phyloP scores from a whole-genome alignment of 2,329 filamentous ascomycete species.

The Aspergillus pseudoglaucus region DNA sequence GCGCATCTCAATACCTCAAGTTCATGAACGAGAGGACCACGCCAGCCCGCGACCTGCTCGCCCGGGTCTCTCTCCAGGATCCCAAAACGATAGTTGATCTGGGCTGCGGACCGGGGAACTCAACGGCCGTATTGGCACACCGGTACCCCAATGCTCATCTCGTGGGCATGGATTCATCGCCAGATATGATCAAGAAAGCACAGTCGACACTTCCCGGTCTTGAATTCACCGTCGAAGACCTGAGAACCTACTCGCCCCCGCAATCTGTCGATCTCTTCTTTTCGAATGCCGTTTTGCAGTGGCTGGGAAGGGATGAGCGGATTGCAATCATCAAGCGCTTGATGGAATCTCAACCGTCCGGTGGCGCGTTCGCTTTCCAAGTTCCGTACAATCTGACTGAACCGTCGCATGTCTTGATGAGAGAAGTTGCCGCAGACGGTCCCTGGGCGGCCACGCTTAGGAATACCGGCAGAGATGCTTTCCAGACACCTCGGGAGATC shows the following conservation, averaged over 20 bases:
- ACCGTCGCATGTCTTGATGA: constrained; percentile 48
- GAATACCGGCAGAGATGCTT: constrained; percentile 38
- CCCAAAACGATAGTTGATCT: constrained; percentile 49
- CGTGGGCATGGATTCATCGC: constrained; percentile 49
- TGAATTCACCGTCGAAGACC: constrained; percentile 43
- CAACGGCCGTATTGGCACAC: constrained; percentile 43
- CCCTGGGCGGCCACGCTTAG: constrained; percentile 35
- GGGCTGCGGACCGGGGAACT: constrained; percentile 57
- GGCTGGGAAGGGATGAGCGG: constrained; percentile 42
- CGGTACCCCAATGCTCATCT: constrained; percentile 45
- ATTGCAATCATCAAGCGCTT: constrained; percentile 42
- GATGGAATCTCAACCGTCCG: constrained; percentile 34
- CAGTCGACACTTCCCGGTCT: constrained; percentile 33
- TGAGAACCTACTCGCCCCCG: constrained; percentile 35
- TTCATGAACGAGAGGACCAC: constrained; percentile 50
- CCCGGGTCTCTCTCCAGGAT: constrained; percentile 37
- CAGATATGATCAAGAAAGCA: constrained; percentile 51
- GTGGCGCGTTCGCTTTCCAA: constrained; percentile 51
- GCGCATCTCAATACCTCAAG: constrained; percentile 52
- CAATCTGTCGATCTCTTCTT: constrained; percentile 43
- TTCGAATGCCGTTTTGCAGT: constrained; percentile 55
- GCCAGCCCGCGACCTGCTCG: constrained; percentile 48
- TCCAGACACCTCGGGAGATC: constrained; percentile 43
- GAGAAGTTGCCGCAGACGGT: constrained; percentile 32
- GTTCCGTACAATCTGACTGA: constrained; percentile 48